Conservation (phyloP, 2,329 filamentous ascomycete genomes). For the Blumeria hordei region DNA sequence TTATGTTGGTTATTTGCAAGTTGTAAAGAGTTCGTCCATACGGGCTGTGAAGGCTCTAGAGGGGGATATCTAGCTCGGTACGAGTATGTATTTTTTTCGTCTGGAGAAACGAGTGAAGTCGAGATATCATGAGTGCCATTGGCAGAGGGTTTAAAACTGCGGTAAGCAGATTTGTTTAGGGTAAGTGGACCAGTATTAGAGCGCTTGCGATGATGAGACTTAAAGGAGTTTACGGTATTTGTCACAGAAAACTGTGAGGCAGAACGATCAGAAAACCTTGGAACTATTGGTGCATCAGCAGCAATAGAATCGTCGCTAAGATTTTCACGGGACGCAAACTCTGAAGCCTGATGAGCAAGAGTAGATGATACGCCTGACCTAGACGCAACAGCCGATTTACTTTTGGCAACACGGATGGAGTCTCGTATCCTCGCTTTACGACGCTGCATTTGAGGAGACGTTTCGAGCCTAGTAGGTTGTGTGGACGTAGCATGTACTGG, state of each 20-base stretch:
- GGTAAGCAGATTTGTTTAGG: constrained; percentile 46
- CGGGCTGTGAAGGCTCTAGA: neutral
- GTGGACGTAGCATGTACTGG: constrained; percentile 25
- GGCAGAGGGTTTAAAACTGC: constrained; percentile 21
- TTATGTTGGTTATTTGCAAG: neutral
- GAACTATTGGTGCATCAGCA: constrained; percentile 48
- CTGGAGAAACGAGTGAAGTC: neutral
- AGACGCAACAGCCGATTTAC: constrained; percentile 19
- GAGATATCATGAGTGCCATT: neutral
- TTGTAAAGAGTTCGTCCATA: neutral
- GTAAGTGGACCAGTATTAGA: constrained; percentile 68
- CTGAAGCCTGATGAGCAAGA: constrained; percentile 13
- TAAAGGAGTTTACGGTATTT: constrained; percentile 10
- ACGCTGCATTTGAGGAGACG: constrained; percentile 14
- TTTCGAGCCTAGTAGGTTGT: constrained; percentile 23
- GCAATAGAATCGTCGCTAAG: constrained; percentile 17
- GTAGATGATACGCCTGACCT: constrained; percentile 15
- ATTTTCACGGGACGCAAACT: constrained; percentile 6
- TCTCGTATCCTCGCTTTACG: constrained; percentile 40
- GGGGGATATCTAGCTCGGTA: neutral
- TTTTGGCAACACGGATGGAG: constrained; percentile 73
- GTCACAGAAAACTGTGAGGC: constrained; percentile 10
- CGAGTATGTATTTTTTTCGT: neutral
- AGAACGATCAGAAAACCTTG: constrained; percentile 36
- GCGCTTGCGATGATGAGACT: constrained; percentile 51